Evolutionary conservation across 176 grass and related monocot genomes (phyloP), one percentile per base, ranked within the genome.

Genomic region (Ampelocalamus luodianensis): DNA sequence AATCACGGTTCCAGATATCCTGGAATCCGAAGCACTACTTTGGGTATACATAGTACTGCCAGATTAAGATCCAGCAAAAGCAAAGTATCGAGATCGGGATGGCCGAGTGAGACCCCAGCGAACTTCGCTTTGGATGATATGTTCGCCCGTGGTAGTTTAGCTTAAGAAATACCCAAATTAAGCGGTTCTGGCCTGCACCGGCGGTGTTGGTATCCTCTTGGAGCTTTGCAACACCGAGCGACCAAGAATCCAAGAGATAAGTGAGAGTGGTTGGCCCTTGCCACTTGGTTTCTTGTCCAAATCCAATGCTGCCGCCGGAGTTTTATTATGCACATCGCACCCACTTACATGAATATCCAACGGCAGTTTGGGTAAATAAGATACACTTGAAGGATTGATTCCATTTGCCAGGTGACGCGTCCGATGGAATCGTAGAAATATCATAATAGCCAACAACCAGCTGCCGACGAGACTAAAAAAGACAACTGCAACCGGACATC

Each of bases 211-310:
- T 22, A 22, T 55, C 53, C 18, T 55, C 53, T 20, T 55, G 53
- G 53, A 55, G 53, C 51, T 55, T 55, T 20, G 51, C 51, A 20
- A 2, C 51, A 3, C 18, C 0, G 2, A 13, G 45, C 0, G 11
- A 46, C 45, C 45, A 46, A 12, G 45, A 13, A 46, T 46, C 44
- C 44, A 23, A 43, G 23, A 49, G 23, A 29, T 22, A 46, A 46
- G 69, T 15, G 62, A 87, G 27, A 67, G 79, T 50, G 40, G n/a
- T 27, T 60, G 71, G 62, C 64, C 61, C 67, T 61, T 51, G 42
- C 76, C 48, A 10, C 51, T 20, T 20, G 51, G 17, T 20, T 18
- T 55, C 51, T 55, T 20, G 8, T 55, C 17, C 17, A 42, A 27
- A 62, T 49, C 39, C 68, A 10, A 56, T 61, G 71, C 61, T 38